Evolutionary conservation across 2,329 filamentous ascomycete species (phyloP).

Genomic region (Phaeosphaeriaceae sp.): DNA sequence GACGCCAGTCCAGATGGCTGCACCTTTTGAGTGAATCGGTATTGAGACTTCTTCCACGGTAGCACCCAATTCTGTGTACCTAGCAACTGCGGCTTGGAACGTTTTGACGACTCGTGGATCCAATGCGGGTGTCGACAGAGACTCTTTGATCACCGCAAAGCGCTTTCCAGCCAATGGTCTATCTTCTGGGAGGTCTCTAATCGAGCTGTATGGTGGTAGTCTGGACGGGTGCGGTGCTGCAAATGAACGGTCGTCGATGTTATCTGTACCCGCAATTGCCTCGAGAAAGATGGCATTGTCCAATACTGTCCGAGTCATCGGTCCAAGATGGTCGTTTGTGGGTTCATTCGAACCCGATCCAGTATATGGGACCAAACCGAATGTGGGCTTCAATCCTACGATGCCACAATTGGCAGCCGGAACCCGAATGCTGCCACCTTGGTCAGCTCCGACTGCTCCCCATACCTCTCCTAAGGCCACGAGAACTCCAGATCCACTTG

Average conservation of each 20-base stretch:
- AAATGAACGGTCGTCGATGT: conserved; percentile 54
- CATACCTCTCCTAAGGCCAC: conserved; percentile 56
- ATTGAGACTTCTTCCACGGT: conserved; percentile 60
- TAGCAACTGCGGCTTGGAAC: conserved; percentile 53
- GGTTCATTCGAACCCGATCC: conserved; percentile 59
- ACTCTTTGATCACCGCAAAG: conserved; percentile 43
- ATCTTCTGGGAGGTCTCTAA: conserved; percentile 16
- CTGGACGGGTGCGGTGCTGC: conserved; percentile 37
- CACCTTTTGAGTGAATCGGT: conserved; percentile 58
- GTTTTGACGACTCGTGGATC: conserved; percentile 51
- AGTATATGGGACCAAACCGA: conserved; percentile 62
- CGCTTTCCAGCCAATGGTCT: conserved; percentile 35
- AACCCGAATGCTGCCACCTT: conserved; percentile 58
- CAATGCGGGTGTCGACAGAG: conserved; percentile 39
- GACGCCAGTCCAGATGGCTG: conserved; percentile 59
- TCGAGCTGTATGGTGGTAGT: conserved; percentile 36
- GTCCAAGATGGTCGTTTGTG: conserved; percentile 60
- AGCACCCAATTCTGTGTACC: conserved; percentile 58
- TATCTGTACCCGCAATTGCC: conserved; percentile 59
- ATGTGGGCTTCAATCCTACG: conserved; percentile 62
- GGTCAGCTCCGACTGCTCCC: conserved; percentile 58
- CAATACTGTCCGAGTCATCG: conserved; percentile 54
- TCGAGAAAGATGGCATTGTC: conserved; percentile 55
- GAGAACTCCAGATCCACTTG: conserved; percentile 57
- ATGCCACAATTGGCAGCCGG: conserved; percentile 49